phyloP scores from a whole-genome alignment of 139 green algal species.

The Pedinophyceae sp. region DNA sequence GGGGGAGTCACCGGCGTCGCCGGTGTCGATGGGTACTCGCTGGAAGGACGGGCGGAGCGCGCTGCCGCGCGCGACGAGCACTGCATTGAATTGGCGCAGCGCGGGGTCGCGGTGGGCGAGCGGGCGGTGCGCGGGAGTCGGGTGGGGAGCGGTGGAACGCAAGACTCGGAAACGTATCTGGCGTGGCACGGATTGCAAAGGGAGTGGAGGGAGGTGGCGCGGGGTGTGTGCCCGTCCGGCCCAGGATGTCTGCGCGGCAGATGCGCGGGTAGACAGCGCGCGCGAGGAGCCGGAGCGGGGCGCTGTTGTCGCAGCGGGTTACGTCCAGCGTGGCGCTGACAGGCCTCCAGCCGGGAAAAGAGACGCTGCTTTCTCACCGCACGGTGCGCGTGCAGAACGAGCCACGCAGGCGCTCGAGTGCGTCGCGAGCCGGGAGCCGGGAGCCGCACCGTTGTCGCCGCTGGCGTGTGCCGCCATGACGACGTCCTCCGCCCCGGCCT shows the following conservation, averaged over 20 bases:
- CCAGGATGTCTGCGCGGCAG: no score
- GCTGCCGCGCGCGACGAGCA: conserved; percentile 28
- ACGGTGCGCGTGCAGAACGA: no score
- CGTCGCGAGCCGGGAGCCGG: not conserved
- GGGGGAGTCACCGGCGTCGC: not conserved
- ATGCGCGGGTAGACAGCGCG: not conserved
- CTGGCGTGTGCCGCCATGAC: conserved; percentile 15
- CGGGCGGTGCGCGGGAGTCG: conserved; percentile 6
- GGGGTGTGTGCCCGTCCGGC: no score
- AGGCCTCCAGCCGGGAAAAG: no score
- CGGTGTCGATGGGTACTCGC: conserved; percentile 16
- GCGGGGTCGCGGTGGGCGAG: no score
- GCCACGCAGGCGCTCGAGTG: no score
- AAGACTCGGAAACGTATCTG: not conserved
- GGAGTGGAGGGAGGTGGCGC: no score
- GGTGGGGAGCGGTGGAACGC: not conserved
- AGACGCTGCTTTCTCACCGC: no score
- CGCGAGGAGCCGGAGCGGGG: not conserved
- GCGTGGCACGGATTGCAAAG: no score
- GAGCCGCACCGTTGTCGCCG: no score
- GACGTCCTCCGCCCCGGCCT: conserved; percentile 11
- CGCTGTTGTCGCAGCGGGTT: conserved; percentile 15
- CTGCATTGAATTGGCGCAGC: no score
- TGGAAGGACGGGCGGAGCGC: conserved; percentile 29
- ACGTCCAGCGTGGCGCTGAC: no score